Percentiles rank a stretch among this genome's conserved stretches.
Conservation (phyloP, 192 early-diverging fungal species). For the Neocallimastix lanati region DNA sequence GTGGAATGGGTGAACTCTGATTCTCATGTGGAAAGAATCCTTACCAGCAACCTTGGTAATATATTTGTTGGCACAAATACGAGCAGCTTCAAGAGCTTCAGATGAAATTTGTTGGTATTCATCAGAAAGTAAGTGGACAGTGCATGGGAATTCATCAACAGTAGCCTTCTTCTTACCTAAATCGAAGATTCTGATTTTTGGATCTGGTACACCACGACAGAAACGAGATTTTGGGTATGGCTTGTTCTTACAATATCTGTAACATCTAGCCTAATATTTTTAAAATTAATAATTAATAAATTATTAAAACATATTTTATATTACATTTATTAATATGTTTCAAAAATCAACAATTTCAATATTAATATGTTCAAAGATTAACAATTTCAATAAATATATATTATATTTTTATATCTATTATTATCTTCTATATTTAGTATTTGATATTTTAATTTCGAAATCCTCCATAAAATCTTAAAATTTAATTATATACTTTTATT, state of each 20-base stretch:
- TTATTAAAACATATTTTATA: neutral
- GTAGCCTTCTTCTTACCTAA: conserved; percentile 90
- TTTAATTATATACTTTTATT: no score
- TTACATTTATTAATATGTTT: no score
- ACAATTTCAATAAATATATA: no score
- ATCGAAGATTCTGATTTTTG: conserved; percentile 96
- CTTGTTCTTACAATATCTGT: neutral
- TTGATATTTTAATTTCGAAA: no score
- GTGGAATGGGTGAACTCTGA: conserved; percentile 97
- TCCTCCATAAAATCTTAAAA: no score
- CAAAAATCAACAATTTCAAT: no score
- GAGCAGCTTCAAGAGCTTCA: conserved; percentile 94
- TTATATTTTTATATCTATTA: no score
- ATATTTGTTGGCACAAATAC: conserved; percentile 97
- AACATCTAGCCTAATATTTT: neutral
- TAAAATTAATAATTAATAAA: no score
- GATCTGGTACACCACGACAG: conserved; percentile 31
- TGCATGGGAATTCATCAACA: conserved; percentile 96
- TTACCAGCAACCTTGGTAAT: conserved; percentile 91
- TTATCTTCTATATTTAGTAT: no score
- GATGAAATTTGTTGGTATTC: conserved; percentile 97
- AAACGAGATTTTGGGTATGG: neutral
- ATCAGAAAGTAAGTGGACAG: conserved; percentile 88
- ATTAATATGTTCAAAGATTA: no score
- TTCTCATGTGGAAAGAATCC: conserved; percentile 98